These are phyloP conservation scores for Babesia sp. DNA, from an alignment of 169 alveolate species.

Conservation along the genomic window DNA sequence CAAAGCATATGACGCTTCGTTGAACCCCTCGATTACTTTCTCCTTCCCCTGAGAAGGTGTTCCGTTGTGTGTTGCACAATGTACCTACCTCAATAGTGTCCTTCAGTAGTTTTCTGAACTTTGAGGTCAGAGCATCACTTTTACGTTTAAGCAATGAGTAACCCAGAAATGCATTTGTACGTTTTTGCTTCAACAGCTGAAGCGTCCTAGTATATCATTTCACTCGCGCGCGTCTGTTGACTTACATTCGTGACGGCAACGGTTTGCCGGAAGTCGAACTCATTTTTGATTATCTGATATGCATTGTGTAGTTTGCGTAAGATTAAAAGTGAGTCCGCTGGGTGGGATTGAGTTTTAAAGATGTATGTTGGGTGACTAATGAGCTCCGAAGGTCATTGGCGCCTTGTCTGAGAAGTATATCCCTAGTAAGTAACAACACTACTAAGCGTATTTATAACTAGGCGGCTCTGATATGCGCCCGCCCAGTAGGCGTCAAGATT, in stretches of 20 bases:
- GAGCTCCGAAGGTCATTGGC: not conserved
- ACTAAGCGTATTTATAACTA: not conserved
- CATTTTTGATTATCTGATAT: not conserved
- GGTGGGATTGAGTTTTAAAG: not conserved
- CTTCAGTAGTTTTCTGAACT: conserved; percentile 87
- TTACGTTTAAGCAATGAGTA: conserved; percentile 90
- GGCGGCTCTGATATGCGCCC: too few relatives aligned
- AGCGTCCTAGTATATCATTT: conserved; percentile 72
- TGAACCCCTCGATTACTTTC: conserved; percentile 87
- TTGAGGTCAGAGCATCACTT: conserved; percentile 91
- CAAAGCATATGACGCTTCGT: conserved; percentile 87
- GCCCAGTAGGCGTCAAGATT: too few relatives aligned
- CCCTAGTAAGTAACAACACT: not conserved
- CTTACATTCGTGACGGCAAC: conserved; percentile 45
- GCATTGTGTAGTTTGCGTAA: conserved; percentile 12
- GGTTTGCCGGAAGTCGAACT: conserved; percentile 20
- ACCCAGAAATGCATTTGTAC: conserved; percentile 91
- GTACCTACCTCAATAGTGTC: conserved; percentile 86
- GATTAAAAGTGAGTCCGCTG: conserved; percentile 13
- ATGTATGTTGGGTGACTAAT: conserved; percentile 21
- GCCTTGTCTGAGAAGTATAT: not conserved
- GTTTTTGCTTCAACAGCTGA: conserved; percentile 80
- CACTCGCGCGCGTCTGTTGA: not conserved
- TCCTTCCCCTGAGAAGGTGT: conserved; percentile 70
- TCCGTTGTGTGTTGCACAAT: not conserved